Evolutionary conservation across 352 stramenopile genomes (phyloP), one percentile per base, ranked within the genome.

Genomic region (Phytophthora macrochlamydospora): DNA sequence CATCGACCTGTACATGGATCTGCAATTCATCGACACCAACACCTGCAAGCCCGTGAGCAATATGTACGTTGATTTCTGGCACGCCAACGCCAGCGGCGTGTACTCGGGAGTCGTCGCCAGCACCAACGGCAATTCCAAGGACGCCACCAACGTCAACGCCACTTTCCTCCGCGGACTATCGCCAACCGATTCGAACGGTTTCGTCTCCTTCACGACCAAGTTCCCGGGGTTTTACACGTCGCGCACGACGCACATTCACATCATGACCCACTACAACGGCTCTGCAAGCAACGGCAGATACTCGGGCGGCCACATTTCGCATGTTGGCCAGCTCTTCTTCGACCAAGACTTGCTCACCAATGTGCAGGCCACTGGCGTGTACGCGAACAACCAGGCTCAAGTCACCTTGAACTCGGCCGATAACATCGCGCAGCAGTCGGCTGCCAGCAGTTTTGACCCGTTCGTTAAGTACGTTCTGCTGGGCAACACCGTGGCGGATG

Each of bases 1-100:
- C 7, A 61, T 73, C 42, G 53, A 67, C 28, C 32, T 73, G 14
- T 65, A 67, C 57, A 38, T 65, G 40, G 66, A 69, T 24, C 11
- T 70, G 29, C 60, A 74, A 52, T 59, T 74, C 45, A 65, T 74
- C 24, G 60, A 74, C 50, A 56, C 64, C 6, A 67, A 66, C 33
- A 65, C 55, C 7, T 69, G 60, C 14, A 42, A 51, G 14, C 59
- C 65, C 5, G 59, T 73, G 44, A 57, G 63, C 8, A 43, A 59
- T 3, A 38, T 71, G 35, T 71, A 62, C 45, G 44, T 71, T 24
- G 64, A 63, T 38, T 59, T 68, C 29, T 68, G 61, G 61, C 61
- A 68, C 32, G 53, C 46, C 8, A 65, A 65, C 33, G 59, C 51
- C 51, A 67, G 35, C 40, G 56, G 56, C 7, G 59, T 67, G 11